A percentile compares a stretch with the other conserved stretches of the same genome.
phyloP scores from a whole-genome alignment of 2,329 filamentous ascomycete species.

The Monilinia vaccinii-corymbosi region DNA sequence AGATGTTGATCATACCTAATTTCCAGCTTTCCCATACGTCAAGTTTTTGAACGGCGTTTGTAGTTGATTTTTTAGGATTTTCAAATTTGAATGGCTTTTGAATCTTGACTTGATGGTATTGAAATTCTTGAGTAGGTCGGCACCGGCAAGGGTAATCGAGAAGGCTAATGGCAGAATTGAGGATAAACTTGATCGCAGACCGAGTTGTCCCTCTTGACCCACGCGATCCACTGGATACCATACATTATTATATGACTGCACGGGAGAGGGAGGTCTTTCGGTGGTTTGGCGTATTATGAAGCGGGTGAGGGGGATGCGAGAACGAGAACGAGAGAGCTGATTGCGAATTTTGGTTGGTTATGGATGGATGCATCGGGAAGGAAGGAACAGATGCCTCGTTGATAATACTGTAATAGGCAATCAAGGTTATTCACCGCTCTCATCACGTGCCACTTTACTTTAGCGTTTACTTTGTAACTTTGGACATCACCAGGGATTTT shows the following conservation, averaged over 20 bases:
- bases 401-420: too few relatives aligned
- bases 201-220: not conserved
- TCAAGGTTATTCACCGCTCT: slow-evolving; percentile 7
- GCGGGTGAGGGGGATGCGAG: too few relatives aligned
- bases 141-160: too few relatives aligned
- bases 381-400: not conserved
- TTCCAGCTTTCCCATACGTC: not conserved
- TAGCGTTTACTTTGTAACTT: not conserved
- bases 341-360: not conserved
- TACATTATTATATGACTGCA: not conserved
- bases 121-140: not conserved
- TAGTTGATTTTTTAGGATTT: not conserved
- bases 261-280: not conserved
- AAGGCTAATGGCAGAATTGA: not conserved
- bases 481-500: slow-evolving; percentile 1
- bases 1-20: not conserved
- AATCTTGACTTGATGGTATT: not conserved
- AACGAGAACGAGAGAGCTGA: slow-evolving; percentile 5
- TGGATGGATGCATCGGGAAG: not conserved
- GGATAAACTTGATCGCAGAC: not conserved
- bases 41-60: not conserved
- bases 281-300: not conserved
- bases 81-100: not conserved
- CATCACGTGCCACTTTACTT: not conserved
- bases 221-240: not conserved